Conservation (phyloP, 352 stramenopile genomes). For the Peronospora belbahrii region DNA sequence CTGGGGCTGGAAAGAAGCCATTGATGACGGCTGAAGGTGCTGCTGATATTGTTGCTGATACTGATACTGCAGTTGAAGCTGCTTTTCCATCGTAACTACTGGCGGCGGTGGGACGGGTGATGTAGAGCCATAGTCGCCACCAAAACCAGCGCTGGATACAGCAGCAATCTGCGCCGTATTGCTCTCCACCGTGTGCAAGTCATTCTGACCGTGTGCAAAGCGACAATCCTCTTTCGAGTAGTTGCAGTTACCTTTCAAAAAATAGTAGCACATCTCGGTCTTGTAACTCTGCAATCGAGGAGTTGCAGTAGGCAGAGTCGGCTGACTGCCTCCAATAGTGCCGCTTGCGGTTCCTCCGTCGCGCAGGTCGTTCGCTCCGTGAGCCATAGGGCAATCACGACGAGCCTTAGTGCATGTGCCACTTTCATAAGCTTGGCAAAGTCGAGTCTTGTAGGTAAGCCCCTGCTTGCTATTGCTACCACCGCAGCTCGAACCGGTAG, state of each 20-base stretch:
- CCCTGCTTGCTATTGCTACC: slow-evolving; percentile 19
- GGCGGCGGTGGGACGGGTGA: slow-evolving; percentile 25
- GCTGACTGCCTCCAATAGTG: slow-evolving; percentile 15
- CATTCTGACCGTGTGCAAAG: slow-evolving; percentile 78
- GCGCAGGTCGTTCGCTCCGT: slow-evolving; percentile 69
- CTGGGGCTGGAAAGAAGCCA: slow-evolving; percentile 23
- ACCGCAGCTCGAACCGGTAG: slow-evolving; percentile 12
- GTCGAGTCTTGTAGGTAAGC: slow-evolving; percentile 64
- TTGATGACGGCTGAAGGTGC: slow-evolving; percentile 33
- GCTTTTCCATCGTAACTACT: slow-evolving; percentile 32
- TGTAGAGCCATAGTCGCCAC: slow-evolving; percentile 12
- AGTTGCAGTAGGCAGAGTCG: slow-evolving; percentile 35
- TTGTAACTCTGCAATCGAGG: slow-evolving; percentile 84
- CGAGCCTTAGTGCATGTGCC: slow-evolving; percentile 65
- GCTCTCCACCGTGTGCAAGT: slow-evolving; percentile 75
- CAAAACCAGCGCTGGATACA: slow-evolving; percentile 15
- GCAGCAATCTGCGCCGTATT: slow-evolving; percentile 68
- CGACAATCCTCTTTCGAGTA: slow-evolving; percentile 82
- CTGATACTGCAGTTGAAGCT: slow-evolving; percentile 55
- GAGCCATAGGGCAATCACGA: slow-evolving; percentile 67
- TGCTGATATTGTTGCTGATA: slow-evolving; percentile 56
- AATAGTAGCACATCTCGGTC: slow-evolving; percentile 86
- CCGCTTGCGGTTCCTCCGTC: slow-evolving; percentile 26
- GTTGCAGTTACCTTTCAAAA: slow-evolving; percentile 84
- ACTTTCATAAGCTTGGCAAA: slow-evolving; percentile 73